Percentiles rank a stretch among this genome's conserved stretches.
Evolutionary conservation across 2,329 filamentous ascomycete genomes (phyloP).

Genomic region (Xylariaceae sp.): DNA sequence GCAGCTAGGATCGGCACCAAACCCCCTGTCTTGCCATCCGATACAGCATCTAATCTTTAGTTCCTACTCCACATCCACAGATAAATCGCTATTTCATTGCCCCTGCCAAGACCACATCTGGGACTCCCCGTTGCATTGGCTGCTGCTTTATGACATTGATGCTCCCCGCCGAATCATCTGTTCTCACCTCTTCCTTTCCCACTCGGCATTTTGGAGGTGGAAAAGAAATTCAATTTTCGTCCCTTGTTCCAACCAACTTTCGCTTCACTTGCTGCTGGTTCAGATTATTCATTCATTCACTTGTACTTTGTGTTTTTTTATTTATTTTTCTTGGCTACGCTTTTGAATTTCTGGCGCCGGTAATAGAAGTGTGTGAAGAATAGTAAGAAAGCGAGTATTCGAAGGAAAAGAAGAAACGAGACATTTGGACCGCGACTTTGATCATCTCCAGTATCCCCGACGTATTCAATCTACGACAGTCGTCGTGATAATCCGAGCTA

Average conservation of each 20-base stretch:
- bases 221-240: slow-evolving; percentile 37
- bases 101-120: slow-evolving; percentile 17
- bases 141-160: slow-evolving; percentile 39
- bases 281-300: slow-evolving; percentile 50
- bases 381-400: slow-evolving; percentile 13
- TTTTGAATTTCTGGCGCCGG: too few relatives aligned
- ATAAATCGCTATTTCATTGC: slow-evolving; percentile 16
- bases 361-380: too few relatives aligned
- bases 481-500: slow-evolving; percentile 19
- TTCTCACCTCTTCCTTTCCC: slow-evolving; percentile 31
- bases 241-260: slow-evolving; percentile 38
- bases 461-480: slow-evolving; percentile 16
- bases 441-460: slow-evolving; percentile 15
- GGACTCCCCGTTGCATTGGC: slow-evolving; percentile 5
- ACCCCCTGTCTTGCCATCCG: slow-evolving; percentile 8
- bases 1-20: too few relatives aligned
- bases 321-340: slow-evolving; percentile 26
- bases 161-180: slow-evolving; percentile 28
- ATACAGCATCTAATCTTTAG: too few relatives aligned
- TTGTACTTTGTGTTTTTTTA: slow-evolving; percentile 31
- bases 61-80: not conserved
- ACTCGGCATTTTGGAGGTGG: slow-evolving; percentile 43
- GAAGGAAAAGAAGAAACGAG: too few relatives aligned
- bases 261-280: slow-evolving; percentile 54
- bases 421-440: slow-evolving; percentile 5